Evolutionary conservation across 2,329 filamentous ascomycete species (phyloP), one percentile per base, ranked within the genome.

Genomic region (Hypoxylon sp.): DNA sequence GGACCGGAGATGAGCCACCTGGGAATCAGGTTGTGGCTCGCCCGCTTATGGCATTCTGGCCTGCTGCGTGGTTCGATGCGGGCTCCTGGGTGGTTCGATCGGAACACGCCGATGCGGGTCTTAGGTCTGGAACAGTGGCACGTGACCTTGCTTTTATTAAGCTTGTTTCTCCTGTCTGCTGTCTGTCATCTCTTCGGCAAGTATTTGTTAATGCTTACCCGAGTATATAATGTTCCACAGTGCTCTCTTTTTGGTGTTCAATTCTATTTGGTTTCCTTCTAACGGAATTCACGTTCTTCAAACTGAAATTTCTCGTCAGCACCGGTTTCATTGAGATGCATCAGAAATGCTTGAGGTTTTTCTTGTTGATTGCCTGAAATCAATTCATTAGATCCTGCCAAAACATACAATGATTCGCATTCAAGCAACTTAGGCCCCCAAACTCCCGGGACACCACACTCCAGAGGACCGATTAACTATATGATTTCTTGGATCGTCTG

Each of bases 1-100:
- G 56, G 63, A 61, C 19, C 59, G 65, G 65, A 68, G 59, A 68
- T 68, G 65, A 68, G 41, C 56, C 47, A 59, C 30, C 51, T n/a
- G 46, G 46, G 59, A 56, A 64, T 62, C 59, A 64, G 56, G 57
- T 39, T 32, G 30, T 60, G 54, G 37, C 28, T 17, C 8, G 22
- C 7, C 20, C 53, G 53, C 39, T 56, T 66, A 65, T 50, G 57
- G 62, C 59, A 62, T 51, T 69, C 62, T 69, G 62, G 65, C 52
- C 63, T 68, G 62, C 51, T 50, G 51, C 63, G 65, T 70, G 53
- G 66, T 68, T 64, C 69, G 68, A 72, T 70, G 53, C 44, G 20
- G 46, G 41, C 19, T 50, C 34, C 34, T 8, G 11, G 48, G 67
- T 71, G 68, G 69, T 65, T 34, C 57, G 69, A 72, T 72, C 65